phyloP scores from a whole-genome alignment of 2,329 filamentous ascomycete species.

The Claviceps purpurea region DNA sequence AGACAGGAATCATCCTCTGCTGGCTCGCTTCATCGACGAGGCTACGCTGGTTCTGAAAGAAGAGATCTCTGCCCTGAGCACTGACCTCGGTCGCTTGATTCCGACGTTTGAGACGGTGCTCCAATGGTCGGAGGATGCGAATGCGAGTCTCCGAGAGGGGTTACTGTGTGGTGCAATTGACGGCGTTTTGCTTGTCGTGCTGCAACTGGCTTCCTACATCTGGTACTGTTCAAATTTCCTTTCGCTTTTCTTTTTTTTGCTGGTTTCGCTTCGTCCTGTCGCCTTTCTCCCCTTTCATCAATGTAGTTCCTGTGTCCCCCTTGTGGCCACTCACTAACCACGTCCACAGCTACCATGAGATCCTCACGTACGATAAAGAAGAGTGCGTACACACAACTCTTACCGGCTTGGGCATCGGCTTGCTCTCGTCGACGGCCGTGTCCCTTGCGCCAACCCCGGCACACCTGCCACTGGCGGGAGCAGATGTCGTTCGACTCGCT shows the following conservation, averaged over 20 bases:
- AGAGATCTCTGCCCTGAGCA: not conserved
- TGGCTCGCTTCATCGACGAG: slow-evolving; percentile 2
- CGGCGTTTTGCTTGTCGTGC: slow-evolving; percentile 25
- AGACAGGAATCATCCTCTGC: not conserved
- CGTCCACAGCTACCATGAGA: not conserved
- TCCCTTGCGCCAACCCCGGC: slow-evolving; percentile 24
- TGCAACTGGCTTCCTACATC: slow-evolving; percentile 29
- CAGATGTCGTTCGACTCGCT: slow-evolving; percentile 26
- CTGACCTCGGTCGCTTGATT: slow-evolving; percentile 14
- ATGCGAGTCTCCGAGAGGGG: slow-evolving; percentile 23
- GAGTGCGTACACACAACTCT: slow-evolving; percentile 10
- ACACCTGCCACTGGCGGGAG: slow-evolving; percentile 27
- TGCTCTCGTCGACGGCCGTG: slow-evolving; percentile 28
- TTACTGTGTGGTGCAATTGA: slow-evolving; percentile 30
- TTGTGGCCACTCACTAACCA: not conserved
- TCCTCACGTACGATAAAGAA: not conserved
- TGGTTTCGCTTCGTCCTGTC: not conserved
- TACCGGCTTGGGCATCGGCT: slow-evolving; percentile 29
- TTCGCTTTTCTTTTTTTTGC: not conserved
- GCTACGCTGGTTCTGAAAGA: not conserved
- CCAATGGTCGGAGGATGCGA: slow-evolving; percentile 16
- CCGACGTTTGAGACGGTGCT: slow-evolving; percentile 25
- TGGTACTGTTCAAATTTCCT: slow-evolving; percentile 18
- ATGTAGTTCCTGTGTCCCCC: not conserved
- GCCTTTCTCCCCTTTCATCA: not conserved